A percentile compares a stretch with the other conserved stretches of the same genome.
Conservation (phyloP, 1,139 yeast species). For the Pichia sp. region DNA sequence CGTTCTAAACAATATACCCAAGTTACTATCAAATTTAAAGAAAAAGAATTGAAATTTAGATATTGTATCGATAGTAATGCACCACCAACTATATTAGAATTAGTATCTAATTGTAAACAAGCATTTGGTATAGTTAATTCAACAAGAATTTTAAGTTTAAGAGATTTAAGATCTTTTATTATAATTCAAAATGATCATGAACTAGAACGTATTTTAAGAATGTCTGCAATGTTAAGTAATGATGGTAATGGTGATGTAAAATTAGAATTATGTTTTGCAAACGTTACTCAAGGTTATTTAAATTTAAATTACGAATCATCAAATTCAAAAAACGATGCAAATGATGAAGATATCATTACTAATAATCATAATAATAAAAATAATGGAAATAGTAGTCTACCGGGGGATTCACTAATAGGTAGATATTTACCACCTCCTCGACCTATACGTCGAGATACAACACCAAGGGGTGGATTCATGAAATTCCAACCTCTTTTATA, state of each 20-base stretch:
- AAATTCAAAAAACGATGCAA: not conserved
- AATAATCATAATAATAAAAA: not conserved
- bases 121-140: slow-evolving; percentile 52
- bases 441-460: slow-evolving; percentile 13
- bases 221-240: slow-evolving; percentile 16
- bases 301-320: slow-evolving; percentile 19
- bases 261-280: slow-evolving; percentile 25
- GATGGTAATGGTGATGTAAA: slow-evolving; percentile 20
- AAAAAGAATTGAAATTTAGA: slow-evolving; percentile 46
- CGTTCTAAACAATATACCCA: slow-evolving; percentile 16
- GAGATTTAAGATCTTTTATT: slow-evolving; percentile 20
- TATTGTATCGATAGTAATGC: slow-evolving; percentile 56
- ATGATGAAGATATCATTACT: not conserved
- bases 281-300: slow-evolving; percentile 24
- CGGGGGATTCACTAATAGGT: slow-evolving; percentile 9
- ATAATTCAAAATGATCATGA: slow-evolving; percentile 26
- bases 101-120: slow-evolving; percentile 61
- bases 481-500: slow-evolving; percentile 18
- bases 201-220: slow-evolving; percentile 25
- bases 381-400: not conserved
- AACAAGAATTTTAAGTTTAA: slow-evolving; percentile 30
- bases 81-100: slow-evolving; percentile 62
- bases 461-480: slow-evolving; percentile 12
- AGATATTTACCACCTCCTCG: slow-evolving; percentile 19
- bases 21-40: slow-evolving; percentile 42